Base-by-base conservation (phyloP, 805 yeast genomes). In the Priceomyces fermenticarens region DNA sequence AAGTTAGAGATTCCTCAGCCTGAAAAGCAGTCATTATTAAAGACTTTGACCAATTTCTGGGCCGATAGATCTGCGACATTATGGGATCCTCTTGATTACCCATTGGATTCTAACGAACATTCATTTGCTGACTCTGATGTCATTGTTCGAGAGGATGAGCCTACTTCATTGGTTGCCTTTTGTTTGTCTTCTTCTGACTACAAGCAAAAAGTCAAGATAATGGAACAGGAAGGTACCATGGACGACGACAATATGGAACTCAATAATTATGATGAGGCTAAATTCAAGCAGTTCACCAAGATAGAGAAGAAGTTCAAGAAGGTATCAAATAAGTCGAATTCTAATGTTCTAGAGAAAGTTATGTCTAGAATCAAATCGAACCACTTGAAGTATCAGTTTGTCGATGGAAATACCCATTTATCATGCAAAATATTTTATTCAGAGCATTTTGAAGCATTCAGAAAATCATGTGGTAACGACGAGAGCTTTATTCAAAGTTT, bases 381-480 rank as follows among this genome's bases (percentile, higher is more conserved):
- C 38, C 99, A 95, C 65, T 72, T 95, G 58, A 83, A 89, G 55
- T 93, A 91, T 60, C 97, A 90, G 58, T 88, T 88, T 59, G 84
- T 84, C 50, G 97, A 90, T 58, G 91, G 88, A 0, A 73, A 75
- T 29, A 85, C 96, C 0, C 78, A 78, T 12, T 72, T 93, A 50
- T 85, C 96, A 3, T 93, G 99, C 65, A 91, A 91, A 62, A 85
- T 95, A 5, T 93, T 91, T 58, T 93, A 85, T 69, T 86, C 96
- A 4, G 98, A 91, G 54, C 98, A 93, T 57, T 93, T 93, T 65
- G 97, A 91, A 57, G 97, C 98, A 0, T 82, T 93, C 52, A 71
- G 99, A 42, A 74, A 80, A 42, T 83, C 86, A 25, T 91, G 97
- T 68, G 89, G 88, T 0, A 79, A 82, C 41, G 80, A 80, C 42